Base-by-base conservation (phyloP, 768 basidiomycete genomes). In the Russula brevipes region DNA sequence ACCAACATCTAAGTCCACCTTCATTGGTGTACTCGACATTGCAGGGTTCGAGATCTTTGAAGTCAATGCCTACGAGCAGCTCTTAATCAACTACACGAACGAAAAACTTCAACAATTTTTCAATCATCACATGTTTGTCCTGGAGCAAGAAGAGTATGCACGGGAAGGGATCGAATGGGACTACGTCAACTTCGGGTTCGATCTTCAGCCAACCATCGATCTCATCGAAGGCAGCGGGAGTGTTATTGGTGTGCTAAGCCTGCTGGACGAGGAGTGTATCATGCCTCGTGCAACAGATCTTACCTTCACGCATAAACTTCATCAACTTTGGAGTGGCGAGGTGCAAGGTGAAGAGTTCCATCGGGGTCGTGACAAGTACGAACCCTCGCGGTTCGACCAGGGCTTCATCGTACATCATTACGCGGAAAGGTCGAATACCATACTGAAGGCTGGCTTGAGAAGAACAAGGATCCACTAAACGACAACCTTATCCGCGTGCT, bases 71-170 rank as follows among this genome's bases (percentile, higher is more conserved):
- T 99, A 98, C 73, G 97, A 99, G 71, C 97, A 99, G 73, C 83
- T 99, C 33, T 83, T 96, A 69, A 99, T 99, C 83, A 99, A 99
- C 72, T 96, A 91, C 71, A 98, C 96, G 49, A 99, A 99, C 78
- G 97, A 99, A 82, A 96, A 91, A 72, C 82, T 98, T 9, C 96
- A 98, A 73, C 96, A 98, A 74, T 93, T 92, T 75, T 94, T 94
- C 83, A 99, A 98, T 70, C 94, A 98, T 75, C 97, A 98, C 73
- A 98, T 98, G 97, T 98, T 99, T 75, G 93, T 97, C 44, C 85
- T 98, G 39, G 97, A 99, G 78, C 97, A 99, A 72, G 97, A 99
- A 73, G 97, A 99, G 73, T 98, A 99, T 75, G 82, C 92, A 17
- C 84, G 97, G 19, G 97, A 99, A 73, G 87, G 87, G 19, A 99